Evolutionary conservation across 768 basidiomycete genomes (phyloP).

Genomic region (Lactarius evosmus): DNA sequence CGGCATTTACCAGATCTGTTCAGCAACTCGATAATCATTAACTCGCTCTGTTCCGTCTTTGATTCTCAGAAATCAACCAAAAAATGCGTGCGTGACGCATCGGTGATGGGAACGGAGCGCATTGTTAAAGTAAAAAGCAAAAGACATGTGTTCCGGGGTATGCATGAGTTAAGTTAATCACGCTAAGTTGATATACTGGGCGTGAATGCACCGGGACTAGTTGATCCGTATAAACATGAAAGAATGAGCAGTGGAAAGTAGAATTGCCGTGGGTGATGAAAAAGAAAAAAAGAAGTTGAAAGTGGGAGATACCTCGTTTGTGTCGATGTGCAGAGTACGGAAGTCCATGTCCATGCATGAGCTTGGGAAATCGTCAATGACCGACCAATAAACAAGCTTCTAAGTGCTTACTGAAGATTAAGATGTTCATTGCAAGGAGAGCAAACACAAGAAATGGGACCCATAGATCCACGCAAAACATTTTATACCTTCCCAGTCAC

Average conservation of each 20-base stretch:
- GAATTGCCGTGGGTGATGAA: background rate
- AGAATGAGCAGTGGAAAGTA: conserved; percentile 2
- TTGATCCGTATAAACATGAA: conserved; percentile 21
- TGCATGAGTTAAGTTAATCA: conserved; percentile 24
- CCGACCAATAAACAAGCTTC: background rate
- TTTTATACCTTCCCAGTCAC: conserved; percentile 7
- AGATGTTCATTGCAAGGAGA: conserved; percentile 3
- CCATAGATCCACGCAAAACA: conserved; percentile 7
- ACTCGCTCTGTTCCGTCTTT: background rate
- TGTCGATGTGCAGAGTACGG: conserved; percentile 8
- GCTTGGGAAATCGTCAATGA: background rate
- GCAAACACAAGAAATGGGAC: conserved; percentile 7
- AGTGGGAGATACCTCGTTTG: conserved; percentile 3
- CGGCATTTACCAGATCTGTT: background rate
- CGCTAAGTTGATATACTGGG: conserved; percentile 21
- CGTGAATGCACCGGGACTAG: conserved; percentile 20
- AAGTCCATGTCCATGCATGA: conserved; percentile 2
- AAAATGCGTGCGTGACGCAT: background rate
- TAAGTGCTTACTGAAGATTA: background rate
- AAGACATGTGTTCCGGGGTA: conserved; percentile 14
- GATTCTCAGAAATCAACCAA: too few relatives aligned
- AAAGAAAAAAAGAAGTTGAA: conserved; percentile 1
- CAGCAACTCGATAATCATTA: background rate
- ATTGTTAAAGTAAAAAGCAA: background rate
- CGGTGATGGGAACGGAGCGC: background rate